A percentile compares a stretch with the other conserved stretches of the same genome.
These are phyloP conservation scores for Solanum infundibuliforme DNA, from an alignment of 257 asterid genomes.

Conservation along the genomic window DNA sequence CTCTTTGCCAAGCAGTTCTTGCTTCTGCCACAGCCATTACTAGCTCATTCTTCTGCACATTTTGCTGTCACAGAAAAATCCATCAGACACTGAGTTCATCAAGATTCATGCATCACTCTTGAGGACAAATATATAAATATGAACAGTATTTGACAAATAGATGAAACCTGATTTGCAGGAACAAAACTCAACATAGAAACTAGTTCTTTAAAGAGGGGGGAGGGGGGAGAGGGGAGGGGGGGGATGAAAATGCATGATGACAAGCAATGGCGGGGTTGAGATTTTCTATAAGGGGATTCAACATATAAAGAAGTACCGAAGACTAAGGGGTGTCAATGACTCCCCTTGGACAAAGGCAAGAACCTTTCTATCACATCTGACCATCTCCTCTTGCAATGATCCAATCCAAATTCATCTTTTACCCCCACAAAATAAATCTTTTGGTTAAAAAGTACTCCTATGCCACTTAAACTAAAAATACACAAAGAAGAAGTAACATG, in stretches of 20 bases:
- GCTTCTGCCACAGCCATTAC: conserved; percentile 73
- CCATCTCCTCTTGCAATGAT: neutral
- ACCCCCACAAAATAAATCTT: neutral
- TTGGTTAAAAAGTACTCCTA: neutral
- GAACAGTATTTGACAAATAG: neutral
- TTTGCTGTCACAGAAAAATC: neutral
- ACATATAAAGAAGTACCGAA: neutral
- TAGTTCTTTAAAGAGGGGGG: neutral
- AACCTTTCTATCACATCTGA: neutral
- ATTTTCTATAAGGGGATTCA: neutral
- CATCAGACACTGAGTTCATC: neutral
- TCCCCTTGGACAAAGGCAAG: neutral
- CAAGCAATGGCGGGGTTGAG: neutral
- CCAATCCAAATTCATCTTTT: neutral
- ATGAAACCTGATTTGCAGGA: neutral
- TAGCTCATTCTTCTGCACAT: conserved; percentile 27
- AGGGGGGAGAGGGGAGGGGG: neutral
- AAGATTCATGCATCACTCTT: neutral
- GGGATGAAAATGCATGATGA: neutral
- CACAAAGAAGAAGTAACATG: neutral
- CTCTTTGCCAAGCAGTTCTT: conserved; percentile 84
- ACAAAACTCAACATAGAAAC: neutral
- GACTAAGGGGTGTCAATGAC: neutral
- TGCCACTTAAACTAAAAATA: neutral
- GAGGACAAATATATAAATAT: neutral